These are phyloP conservation scores for Coccomyxa sp. DNA, from an alignment of 139 green algal genomes.

Conservation along the genomic window DNA sequence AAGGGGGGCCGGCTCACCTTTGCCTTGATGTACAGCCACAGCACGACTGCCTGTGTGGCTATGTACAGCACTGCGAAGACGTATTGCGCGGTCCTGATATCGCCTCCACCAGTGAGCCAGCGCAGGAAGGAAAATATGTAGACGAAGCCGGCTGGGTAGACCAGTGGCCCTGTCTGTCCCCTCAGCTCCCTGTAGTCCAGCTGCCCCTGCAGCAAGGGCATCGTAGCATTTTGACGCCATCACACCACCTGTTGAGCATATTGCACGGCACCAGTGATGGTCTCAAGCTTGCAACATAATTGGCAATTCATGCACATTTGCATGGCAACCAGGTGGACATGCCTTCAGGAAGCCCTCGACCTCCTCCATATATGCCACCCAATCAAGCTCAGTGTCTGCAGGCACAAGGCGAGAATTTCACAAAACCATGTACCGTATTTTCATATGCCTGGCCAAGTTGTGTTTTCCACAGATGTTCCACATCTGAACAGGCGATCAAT, in stretches of 20 bases:
- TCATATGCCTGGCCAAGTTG: too few species aligned
- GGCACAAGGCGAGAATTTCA: not conserved
- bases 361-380: constrained; percentile 52
- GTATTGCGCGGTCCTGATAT: constrained; percentile 30
- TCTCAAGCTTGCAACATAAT: too few species aligned
- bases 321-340: not conserved
- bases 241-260: too few species aligned
- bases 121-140: constrained; percentile 66
- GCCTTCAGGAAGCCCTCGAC: constrained; percentile 33
- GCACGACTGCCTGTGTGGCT: constrained; percentile 38
- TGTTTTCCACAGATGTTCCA: not conserved
- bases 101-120: constrained; percentile 44
- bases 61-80: constrained; percentile 71
- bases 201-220: constrained; percentile 64
- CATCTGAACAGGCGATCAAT: not conserved
- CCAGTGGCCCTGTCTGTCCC: constrained; percentile 75
- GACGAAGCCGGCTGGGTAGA: constrained; percentile 84
- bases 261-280: too few species aligned
- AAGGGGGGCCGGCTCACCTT: not conserved
- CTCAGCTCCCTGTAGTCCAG: constrained; percentile 67
- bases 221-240: constrained; percentile 34
- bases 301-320: too few species aligned
- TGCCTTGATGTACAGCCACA: constrained; percentile 56
- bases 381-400: constrained; percentile 61
- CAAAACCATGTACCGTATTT: not conserved